These are phyloP conservation scores for Aspergillus clavatus DNA, from an alignment of 2,329 filamentous ascomycete species.

Conservation along the genomic window DNA sequence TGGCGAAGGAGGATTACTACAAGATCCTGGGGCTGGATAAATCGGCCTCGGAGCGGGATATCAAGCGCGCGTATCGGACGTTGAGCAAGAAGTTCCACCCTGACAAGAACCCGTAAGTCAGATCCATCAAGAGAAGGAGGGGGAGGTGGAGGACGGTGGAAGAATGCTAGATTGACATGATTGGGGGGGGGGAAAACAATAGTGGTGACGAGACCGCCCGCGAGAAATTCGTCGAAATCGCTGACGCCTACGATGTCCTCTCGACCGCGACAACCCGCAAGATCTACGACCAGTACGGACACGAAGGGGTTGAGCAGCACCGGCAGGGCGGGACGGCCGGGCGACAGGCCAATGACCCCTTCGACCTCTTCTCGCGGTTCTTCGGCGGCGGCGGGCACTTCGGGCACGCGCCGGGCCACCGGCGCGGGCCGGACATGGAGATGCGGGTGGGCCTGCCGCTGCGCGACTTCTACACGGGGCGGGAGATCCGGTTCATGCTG, in stretches of 20 bases:
- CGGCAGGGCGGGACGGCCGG: constrained; percentile 63
- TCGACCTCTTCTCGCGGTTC: constrained; percentile 94
- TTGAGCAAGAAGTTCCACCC: constrained; percentile 95
- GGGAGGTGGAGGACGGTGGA: neutral
- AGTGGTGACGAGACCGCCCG: constrained; percentile 75
- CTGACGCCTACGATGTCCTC: constrained; percentile 92
- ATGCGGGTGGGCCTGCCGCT: constrained; percentile 74
- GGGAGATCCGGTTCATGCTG: constrained; percentile 48
- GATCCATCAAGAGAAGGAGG: neutral
- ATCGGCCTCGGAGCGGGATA: constrained; percentile 74
- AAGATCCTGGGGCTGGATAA: constrained; percentile 77
- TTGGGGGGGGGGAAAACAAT: constrained; percentile 2
- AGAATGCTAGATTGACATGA: no score
- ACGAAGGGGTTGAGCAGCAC: constrained; percentile 82
- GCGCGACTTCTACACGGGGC: constrained; percentile 41
- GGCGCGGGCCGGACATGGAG: constrained; percentile 84
- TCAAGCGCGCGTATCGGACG: constrained; percentile 88
- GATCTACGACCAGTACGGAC: constrained; percentile 91
- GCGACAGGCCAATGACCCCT: constrained; percentile 69
- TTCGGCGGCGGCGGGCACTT: constrained; percentile 90
- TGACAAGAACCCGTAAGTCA: constrained; percentile 94
- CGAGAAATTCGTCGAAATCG: constrained; percentile 87
- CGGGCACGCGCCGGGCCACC: constrained; percentile 65
- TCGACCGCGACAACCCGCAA: constrained; percentile 72
- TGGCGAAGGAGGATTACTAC: constrained; percentile 46